Evolutionary conservation across 441 rosid species (phyloP).

Genomic region (Populus trichocarpa): DNA sequence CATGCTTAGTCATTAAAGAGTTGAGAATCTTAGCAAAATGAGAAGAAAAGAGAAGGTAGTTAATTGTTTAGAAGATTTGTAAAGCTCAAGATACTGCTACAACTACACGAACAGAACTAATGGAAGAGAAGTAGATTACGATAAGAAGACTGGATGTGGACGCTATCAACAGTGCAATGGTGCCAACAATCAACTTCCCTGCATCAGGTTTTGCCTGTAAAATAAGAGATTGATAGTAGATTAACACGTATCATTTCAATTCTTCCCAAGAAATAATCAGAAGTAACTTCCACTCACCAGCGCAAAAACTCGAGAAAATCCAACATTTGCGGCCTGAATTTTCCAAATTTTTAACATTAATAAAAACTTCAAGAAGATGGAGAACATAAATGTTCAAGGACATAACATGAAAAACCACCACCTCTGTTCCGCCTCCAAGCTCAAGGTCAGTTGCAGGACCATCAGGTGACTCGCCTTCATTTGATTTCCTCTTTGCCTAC

Average conservation of each 20-base stretch:
- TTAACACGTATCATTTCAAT: neutral
- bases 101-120: neutral
- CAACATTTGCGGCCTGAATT: conserved; percentile 76
- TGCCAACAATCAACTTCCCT: conserved; percentile 64
- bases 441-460: conserved; percentile 52
- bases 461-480: conserved; percentile 32
- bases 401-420: conserved; percentile 20
- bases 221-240: neutral
- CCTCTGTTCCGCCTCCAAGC: conserved; percentile 65
- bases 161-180: conserved; percentile 69
- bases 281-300: conserved; percentile 43
- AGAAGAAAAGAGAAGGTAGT: too few species aligned
- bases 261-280: neutral
- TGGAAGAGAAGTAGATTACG: conserved; percentile 31
- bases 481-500: conserved; percentile 36
- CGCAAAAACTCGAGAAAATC: conserved; percentile 62
- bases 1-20: too few species aligned
- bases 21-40: too few species aligned
- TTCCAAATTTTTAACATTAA: conserved; percentile 18
- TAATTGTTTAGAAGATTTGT: too few species aligned
- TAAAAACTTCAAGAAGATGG: conserved; percentile 7
- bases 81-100: neutral
- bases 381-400: conserved; percentile 5
- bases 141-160: conserved; percentile 70
- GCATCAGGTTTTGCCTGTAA: conserved; percentile 86